Evolutionary conservation across 257 asterid genomes (phyloP).

Genomic region (Solanum appendiculatum): DNA sequence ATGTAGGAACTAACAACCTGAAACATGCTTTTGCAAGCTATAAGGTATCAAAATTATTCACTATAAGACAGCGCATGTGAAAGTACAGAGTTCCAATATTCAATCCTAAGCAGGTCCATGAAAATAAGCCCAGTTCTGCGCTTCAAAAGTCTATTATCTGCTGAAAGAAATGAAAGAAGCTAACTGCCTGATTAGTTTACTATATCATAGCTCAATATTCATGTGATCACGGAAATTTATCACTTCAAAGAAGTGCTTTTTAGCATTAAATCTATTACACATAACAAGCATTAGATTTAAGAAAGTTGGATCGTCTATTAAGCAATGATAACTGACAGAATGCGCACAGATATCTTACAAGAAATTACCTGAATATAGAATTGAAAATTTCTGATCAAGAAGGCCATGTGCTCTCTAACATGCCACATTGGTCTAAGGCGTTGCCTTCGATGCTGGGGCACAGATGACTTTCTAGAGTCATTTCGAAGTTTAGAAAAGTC

Average conservation of each 20-base stretch:
- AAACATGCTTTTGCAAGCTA: background rate
- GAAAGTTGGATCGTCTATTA: background rate
- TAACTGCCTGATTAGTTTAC: background rate
- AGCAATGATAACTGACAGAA: background rate
- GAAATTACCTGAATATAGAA: conserved; percentile 78
- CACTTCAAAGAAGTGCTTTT: background rate
- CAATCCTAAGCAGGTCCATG: background rate
- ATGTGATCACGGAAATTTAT: background rate
- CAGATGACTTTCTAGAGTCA: conserved; percentile 30
- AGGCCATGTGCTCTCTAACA: conserved; percentile 97
- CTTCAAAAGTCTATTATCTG: background rate
- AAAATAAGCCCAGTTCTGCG: background rate
- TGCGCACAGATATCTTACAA: background rate
- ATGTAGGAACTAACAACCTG: background rate
- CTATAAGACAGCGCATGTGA: background rate
- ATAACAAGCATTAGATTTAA: background rate
- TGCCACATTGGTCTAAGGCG: conserved; percentile 91
- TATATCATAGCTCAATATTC: background rate
- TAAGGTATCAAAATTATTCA: background rate
- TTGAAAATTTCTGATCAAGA: conserved; percentile 90
- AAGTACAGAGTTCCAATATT: background rate
- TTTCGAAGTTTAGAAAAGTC: conserved; percentile 55
- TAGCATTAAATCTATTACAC: background rate
- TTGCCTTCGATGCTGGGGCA: conserved; percentile 67
- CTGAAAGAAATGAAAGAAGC: background rate